Percentiles rank a stretch among this genome's conserved stretches.
Evolutionary conservation across 1,139 yeast genomes (phyloP).

Genomic region (Pichia sp.): DNA sequence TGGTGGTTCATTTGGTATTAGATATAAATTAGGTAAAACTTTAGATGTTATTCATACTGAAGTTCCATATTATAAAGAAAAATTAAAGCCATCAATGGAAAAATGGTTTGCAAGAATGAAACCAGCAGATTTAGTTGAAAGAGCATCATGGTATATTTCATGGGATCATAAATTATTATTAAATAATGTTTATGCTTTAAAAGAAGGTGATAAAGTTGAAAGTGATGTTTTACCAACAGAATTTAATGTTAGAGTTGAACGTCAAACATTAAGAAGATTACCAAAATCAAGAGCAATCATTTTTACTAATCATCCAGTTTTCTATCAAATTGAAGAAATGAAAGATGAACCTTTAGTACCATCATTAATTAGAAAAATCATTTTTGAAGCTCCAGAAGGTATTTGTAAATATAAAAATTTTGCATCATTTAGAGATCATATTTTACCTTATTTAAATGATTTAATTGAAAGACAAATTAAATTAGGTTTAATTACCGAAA

Average conservation of each 20-base stretch:
- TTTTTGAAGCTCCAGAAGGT: slow-evolving; percentile 60
- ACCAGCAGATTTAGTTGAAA: slow-evolving; percentile 56
- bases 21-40: slow-evolving; percentile 51
- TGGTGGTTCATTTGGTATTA: slow-evolving; percentile 66
- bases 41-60: slow-evolving; percentile 61
- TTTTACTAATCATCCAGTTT: slow-evolving; percentile 61
- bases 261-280: slow-evolving; percentile 48
- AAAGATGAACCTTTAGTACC: slow-evolving; percentile 72
- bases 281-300: slow-evolving; percentile 47
- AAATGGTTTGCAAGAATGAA: slow-evolving; percentile 61
- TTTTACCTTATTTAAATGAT: slow-evolving; percentile 50
- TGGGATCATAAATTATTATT: slow-evolving; percentile 61
- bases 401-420: slow-evolving; percentile 61
- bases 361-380: slow-evolving; percentile 54
- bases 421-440: slow-evolving; percentile 50
- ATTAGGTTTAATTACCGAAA: slow-evolving; percentile 46
- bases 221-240: slow-evolving; percentile 31
- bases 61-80: slow-evolving; percentile 67
- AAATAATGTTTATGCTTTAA: slow-evolving; percentile 48
- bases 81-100: slow-evolving; percentile 67
- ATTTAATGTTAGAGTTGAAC: slow-evolving; percentile 49
- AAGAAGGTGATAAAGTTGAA: slow-evolving; percentile 35
- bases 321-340: slow-evolving; percentile 68
- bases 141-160: slow-evolving; percentile 72
- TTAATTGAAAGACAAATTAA: slow-evolving; percentile 54